phyloP scores from a whole-genome alignment of 148 eudicot genomes.

The Cornus suecica region DNA sequence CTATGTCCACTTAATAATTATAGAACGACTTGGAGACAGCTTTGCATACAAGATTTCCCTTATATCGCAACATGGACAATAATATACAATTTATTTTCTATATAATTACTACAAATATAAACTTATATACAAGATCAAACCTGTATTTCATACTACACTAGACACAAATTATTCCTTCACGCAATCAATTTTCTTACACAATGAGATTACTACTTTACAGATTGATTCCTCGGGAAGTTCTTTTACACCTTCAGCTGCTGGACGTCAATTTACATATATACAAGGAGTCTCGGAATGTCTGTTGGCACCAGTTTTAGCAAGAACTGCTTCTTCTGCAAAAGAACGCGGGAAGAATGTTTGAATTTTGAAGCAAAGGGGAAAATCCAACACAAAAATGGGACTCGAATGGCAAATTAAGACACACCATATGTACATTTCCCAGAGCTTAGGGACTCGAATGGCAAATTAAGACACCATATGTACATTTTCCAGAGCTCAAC shows the following conservation, averaged over 20 bases:
- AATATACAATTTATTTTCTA: neutral
- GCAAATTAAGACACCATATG: neutral
- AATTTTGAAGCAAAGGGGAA: neutral
- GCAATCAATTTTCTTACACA: neutral
- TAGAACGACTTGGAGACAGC: neutral
- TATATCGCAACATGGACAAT: neutral
- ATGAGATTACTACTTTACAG: neutral
- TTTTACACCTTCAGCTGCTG: conserved; percentile 1
- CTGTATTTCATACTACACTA: neutral
- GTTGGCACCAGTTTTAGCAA: neutral
- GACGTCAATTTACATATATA: neutral
- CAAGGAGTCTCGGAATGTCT: neutral
- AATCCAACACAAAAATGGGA: neutral
- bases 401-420: neutral
- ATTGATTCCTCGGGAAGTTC: neutral
- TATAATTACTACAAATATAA: neutral
- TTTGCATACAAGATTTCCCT: neutral
- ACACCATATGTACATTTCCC: neutral
- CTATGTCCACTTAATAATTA: neutral
- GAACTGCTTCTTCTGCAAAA: neutral
- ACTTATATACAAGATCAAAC: neutral
- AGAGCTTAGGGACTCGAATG: neutral
- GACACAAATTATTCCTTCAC: neutral
- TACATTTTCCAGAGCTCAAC: neutral
- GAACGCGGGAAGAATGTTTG: neutral